Conservation (phyloP, 2,329 filamentous ascomycete species). For the Lecanoromycetidae sp. region DNA sequence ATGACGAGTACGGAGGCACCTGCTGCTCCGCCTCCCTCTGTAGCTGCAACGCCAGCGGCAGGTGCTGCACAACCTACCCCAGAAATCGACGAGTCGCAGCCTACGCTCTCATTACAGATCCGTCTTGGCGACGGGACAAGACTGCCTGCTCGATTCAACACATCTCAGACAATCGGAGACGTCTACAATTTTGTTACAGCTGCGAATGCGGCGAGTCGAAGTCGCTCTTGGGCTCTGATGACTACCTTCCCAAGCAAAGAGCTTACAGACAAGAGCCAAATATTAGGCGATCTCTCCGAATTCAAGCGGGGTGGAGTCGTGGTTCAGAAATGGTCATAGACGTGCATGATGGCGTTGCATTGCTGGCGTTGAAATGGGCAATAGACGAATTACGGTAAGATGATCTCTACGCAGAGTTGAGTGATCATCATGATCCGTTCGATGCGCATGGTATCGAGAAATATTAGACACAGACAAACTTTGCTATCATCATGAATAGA, state of each 20-base stretch:
- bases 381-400: neutral
- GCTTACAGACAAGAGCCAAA: slow-evolving; percentile 41
- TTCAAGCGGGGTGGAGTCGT: slow-evolving; percentile 40
- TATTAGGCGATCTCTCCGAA: slow-evolving; percentile 36
- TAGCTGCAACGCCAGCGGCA: slow-evolving; percentile 19
- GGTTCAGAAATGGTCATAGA: slow-evolving; percentile 36
- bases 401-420: neutral
- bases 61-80: slow-evolving; percentile 21
- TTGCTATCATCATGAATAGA: too few relatives aligned
- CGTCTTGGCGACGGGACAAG: slow-evolving; percentile 52
- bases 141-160: slow-evolving; percentile 51
- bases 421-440: neutral
- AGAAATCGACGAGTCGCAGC: slow-evolving; percentile 45
- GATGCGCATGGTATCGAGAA: too few relatives aligned
- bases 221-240: slow-evolving; percentile 48
- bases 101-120: slow-evolving; percentile 48
- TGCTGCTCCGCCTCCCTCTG: slow-evolving; percentile 24
- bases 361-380: neutral
- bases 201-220: slow-evolving; percentile 37
- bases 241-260: slow-evolving; percentile 56
- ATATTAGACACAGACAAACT: too few relatives aligned
- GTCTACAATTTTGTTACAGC: slow-evolving; percentile 50
- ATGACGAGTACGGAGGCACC: slow-evolving; percentile 19
- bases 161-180: slow-evolving; percentile 51
- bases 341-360: neutral